Conservation (phyloP, 2,329 filamentous ascomycete genomes). For the Penicillium sp. region DNA sequence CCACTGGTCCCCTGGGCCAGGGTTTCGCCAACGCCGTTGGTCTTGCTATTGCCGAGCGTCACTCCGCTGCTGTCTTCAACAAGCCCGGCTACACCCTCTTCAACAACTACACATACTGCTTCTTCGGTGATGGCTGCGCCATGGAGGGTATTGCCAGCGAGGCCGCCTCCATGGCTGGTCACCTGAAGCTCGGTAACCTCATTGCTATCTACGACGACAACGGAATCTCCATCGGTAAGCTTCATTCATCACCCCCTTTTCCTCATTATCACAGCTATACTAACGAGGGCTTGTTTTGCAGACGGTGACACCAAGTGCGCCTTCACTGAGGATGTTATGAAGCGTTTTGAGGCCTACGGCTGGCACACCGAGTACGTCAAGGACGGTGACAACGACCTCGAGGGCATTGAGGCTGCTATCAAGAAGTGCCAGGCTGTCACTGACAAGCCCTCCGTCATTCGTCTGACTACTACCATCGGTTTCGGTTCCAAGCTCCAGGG, state of each 20-base stretch:
- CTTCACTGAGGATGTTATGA: constrained; percentile 92
- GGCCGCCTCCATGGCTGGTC: constrained; percentile 83
- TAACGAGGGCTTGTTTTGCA: no score
- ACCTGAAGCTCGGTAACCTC: constrained; percentile 94
- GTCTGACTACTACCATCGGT: constrained; percentile 93
- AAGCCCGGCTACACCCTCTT: constrained; percentile 84
- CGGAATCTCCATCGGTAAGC: constrained; percentile 72
- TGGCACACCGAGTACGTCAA: constrained; percentile 82
- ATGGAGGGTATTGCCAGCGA: constrained; percentile 97
- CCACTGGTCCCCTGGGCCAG: constrained; percentile 93
- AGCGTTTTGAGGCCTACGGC: constrained; percentile 93
- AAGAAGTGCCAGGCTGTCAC: constrained; percentile 74
- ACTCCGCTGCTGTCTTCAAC: constrained; percentile 88
- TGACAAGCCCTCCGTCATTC: constrained; percentile 94
- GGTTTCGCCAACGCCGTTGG: constrained; percentile 96
- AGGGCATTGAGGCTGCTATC: constrained; percentile 79
- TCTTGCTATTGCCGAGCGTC: constrained; percentile 90
- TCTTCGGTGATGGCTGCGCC: constrained; percentile 96
- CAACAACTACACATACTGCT: constrained; percentile 94
- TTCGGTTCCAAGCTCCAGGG: constrained; percentile 89
- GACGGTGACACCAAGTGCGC: constrained; percentile 92
- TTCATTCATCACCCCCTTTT: background rate
- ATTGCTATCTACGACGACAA: constrained; percentile 98
- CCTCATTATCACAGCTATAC: no score
- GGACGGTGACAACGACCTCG: constrained; percentile 82